Evolutionary conservation across 2,329 filamentous ascomycete genomes (phyloP).

Genomic region (Ceratocystis variospora): DNA sequence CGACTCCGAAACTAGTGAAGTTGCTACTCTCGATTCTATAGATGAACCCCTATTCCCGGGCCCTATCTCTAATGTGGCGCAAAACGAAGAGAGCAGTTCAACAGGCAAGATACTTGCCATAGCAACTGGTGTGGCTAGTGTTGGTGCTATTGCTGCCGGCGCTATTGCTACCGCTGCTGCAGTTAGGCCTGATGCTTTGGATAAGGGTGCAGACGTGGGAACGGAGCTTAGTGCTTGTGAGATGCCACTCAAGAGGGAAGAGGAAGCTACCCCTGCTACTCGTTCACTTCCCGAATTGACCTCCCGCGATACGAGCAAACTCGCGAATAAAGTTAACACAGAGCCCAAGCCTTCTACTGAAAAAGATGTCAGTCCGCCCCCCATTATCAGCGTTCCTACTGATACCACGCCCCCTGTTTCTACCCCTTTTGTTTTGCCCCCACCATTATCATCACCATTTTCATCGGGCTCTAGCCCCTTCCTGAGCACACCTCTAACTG

Average conservation of each 20-base stretch:
- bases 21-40: not conserved
- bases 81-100: not conserved
- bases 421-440: not conserved
- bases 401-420: not conserved
- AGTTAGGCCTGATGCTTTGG: not conserved
- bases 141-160: not conserved
- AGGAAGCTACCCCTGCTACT: not conserved
- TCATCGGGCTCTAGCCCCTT: not conserved
- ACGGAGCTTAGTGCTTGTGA: not conserved
- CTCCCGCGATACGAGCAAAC: not conserved
- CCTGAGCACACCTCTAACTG: constrained; percentile 14
- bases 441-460: not conserved
- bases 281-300: not conserved
- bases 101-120: not conserved
- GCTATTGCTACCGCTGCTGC: not conserved
- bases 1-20: not conserved
- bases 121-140: not conserved
- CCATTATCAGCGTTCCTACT: not conserved
- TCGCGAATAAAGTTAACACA: not conserved
- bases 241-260: not conserved
- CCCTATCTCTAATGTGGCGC: not conserved
- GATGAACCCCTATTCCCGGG: not conserved
- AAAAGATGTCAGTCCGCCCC: constrained; percentile 18
- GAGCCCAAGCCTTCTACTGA: constrained; percentile 8
- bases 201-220: not conserved